phyloP scores from a whole-genome alignment of 192 early-diverging fungal species.

The Paraglomus occultum region DNA sequence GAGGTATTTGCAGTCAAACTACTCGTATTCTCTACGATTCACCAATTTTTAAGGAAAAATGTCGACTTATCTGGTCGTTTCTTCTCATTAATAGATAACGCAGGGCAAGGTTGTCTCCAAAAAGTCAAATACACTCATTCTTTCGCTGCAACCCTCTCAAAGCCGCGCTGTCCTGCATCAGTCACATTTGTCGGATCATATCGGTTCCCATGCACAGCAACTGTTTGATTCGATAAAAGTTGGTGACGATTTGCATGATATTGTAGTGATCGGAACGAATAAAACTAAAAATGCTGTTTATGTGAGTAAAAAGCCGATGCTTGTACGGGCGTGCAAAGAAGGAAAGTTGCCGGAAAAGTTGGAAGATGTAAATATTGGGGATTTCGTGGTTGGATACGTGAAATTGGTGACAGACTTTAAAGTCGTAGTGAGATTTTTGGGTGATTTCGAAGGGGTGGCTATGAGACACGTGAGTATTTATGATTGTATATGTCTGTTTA shows the following conservation, averaged over 20 bases:
- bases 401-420: constrained; percentile 55
- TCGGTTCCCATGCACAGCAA: constrained; percentile 37
- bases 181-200: constrained; percentile 68
- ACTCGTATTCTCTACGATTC: not conserved
- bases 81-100: constrained; percentile 15
- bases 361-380: constrained; percentile 50
- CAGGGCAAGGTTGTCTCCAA: constrained; percentile 58
- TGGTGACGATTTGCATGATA: constrained; percentile 47
- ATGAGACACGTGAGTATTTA: constrained; percentile 34
- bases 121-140: constrained; percentile 43
- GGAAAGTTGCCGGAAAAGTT: constrained; percentile 40
- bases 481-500: constrained; percentile 32
- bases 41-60: not conserved
- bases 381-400: constrained; percentile 66
- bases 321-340: constrained; percentile 58
- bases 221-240: constrained; percentile 42
- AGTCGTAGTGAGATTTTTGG: constrained; percentile 66
- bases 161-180: constrained; percentile 54
- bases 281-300: constrained; percentile 43
- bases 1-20: not conserved
- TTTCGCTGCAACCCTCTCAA: constrained; percentile 59
- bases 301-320: constrained; percentile 62
- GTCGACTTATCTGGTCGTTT: not conserved
- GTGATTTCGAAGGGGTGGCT: constrained; percentile 58
- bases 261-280: constrained; percentile 59